Evolutionary conservation across 176 grass and related monocot species (phyloP).

Genomic region (Zoysia japonica): DNA sequence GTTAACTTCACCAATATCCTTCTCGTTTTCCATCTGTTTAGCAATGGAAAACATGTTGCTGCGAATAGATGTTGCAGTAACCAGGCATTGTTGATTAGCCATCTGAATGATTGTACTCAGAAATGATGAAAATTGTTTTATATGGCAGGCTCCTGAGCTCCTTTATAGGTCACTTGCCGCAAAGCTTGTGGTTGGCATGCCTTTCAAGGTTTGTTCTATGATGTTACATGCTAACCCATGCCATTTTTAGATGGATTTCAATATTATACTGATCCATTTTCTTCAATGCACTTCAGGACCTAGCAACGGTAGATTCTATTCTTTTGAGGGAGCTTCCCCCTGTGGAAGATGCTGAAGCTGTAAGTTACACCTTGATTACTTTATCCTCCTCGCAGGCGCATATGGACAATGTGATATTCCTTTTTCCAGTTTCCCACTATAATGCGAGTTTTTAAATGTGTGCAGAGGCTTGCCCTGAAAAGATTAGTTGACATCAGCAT

Average conservation of each 20-base stretch:
- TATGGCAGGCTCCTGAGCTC: constrained; percentile 72
- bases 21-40: constrained; percentile 15
- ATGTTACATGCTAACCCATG: constrained; percentile 27
- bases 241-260: constrained; percentile 32
- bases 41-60: constrained; percentile 8
- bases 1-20: background rate
- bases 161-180: constrained; percentile 83
- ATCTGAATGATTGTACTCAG: constrained; percentile 26
- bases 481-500: constrained; percentile 96
- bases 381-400: background rate
- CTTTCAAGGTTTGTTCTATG: constrained; percentile 90
- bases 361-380: constrained; percentile 46
- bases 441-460: constrained; percentile 40
- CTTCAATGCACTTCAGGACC: constrained; percentile 66
- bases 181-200: constrained; percentile 92
- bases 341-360: constrained; percentile 83
- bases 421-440: background rate
- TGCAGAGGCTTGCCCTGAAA: constrained; percentile 93
- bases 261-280: constrained; percentile 28
- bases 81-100: background rate
- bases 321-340: constrained; percentile 90
- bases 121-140: constrained; percentile 36
- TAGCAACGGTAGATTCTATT: constrained; percentile 98
- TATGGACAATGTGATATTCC: background rate
- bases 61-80: background rate